Percentiles rank a stretch among this genome's conserved stretches.
phyloP scores from a whole-genome alignment of 495 filamentous ascomycete species.

The Penicillium daleae region DNA sequence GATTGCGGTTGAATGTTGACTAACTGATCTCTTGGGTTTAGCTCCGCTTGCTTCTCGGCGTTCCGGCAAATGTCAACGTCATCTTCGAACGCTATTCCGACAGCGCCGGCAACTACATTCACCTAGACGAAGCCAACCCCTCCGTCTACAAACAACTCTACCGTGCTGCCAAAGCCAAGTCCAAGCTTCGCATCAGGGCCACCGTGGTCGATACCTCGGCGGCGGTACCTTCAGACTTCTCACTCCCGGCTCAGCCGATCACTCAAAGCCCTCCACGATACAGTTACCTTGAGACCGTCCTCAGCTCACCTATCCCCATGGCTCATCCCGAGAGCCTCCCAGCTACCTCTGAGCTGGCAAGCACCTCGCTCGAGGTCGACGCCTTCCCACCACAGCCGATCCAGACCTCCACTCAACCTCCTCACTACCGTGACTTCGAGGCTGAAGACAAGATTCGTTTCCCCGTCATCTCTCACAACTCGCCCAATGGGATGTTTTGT shows the following conservation, averaged over 20 bases:
- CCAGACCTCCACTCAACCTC: conserved; percentile 15
- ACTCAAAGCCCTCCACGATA: conserved; percentile 30
- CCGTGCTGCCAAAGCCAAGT: conserved; percentile 96
- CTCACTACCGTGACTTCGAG: conserved; percentile 38
- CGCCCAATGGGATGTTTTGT: conserved; percentile 48
- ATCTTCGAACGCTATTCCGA: conserved; percentile 96
- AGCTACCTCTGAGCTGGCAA: conserved; percentile 9
- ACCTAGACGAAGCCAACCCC: conserved; percentile 74
- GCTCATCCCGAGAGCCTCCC: conserved; percentile 19
- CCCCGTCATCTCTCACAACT: conserved; percentile 39
- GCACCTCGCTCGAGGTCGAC: not conserved
- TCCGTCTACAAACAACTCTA: conserved; percentile 95
- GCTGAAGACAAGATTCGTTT: conserved; percentile 34
- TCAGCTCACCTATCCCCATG: conserved; percentile 38
- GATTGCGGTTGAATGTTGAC: conserved; percentile 12
- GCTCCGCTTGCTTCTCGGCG: conserved; percentile 74
- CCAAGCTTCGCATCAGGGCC: conserved; percentile 90
- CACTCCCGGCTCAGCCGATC: conserved; percentile 15
- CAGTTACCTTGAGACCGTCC: conserved; percentile 50
- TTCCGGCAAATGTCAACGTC: conserved; percentile 68
- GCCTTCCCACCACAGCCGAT: not conserved
- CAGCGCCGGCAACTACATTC: conserved; percentile 79
- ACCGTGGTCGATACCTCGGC: conserved; percentile 42
- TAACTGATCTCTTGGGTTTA: conserved; percentile 43
- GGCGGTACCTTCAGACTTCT: conserved; percentile 15